These are phyloP conservation scores for Saprolegnia parasitica DNA, from an alignment of 352 stramenopile species.

Conservation along the genomic window DNA sequence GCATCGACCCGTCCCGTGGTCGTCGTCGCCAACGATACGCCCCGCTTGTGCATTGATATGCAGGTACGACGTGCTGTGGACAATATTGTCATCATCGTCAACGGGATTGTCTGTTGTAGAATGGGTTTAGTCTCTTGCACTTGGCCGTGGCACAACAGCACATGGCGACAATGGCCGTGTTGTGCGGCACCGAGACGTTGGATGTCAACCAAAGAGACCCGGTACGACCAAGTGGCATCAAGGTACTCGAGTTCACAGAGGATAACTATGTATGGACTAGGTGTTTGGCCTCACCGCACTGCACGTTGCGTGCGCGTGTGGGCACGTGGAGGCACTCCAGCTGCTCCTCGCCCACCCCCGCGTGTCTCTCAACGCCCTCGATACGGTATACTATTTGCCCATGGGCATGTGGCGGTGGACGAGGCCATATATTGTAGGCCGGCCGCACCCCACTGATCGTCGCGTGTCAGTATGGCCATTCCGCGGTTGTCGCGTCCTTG, in stretches of 20 bases:
- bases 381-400: background rate
- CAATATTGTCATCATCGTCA: background rate
- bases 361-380: background rate
- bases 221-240: background rate
- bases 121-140: background rate
- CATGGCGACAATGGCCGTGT: background rate
- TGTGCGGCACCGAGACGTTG: background rate
- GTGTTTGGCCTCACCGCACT: background rate
- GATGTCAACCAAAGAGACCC: constrained; percentile 2
- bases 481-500: background rate
- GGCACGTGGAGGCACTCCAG: background rate
- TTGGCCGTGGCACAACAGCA: background rate
- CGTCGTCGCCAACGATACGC: background rate
- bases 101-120: background rate
- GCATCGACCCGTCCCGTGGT: background rate
- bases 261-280: too few species aligned
- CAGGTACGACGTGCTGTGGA: background rate
- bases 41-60: background rate
- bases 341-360: background rate
- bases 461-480: background rate
- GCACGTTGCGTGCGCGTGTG: constrained; percentile 3
- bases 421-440: background rate
- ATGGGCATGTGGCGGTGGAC: background rate
- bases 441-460: background rate
- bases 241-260: too few species aligned